phyloP scores from a whole-genome alignment of 2,329 filamentous ascomycete genomes.

The Fusarium pseudocircinatum region DNA sequence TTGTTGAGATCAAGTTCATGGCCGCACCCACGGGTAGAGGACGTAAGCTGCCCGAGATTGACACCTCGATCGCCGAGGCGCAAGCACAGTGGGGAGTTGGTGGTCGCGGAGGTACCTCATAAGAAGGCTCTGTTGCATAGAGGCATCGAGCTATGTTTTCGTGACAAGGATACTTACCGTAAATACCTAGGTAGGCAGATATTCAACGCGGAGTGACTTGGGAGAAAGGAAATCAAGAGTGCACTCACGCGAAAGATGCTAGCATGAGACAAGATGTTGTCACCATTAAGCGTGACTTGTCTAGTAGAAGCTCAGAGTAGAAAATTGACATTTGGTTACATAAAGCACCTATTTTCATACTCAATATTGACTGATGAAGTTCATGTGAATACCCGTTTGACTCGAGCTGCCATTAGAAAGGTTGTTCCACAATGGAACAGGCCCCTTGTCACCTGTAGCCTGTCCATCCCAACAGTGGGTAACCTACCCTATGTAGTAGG shows the following conservation, averaged over 20 bases:
- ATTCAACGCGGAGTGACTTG: neutral
- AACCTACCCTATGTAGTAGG: slow-evolving; percentile 3
- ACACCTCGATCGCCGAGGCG: neutral
- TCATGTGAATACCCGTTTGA: neutral
- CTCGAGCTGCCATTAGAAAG: neutral
- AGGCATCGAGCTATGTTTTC: neutral
- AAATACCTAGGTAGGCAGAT: neutral
- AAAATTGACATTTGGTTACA: neutral
- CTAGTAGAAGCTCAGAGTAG: neutral
- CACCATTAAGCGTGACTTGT: neutral
- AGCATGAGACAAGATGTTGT: neutral
- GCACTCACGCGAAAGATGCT: neutral
- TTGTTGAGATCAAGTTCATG: neutral
- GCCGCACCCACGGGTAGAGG: neutral
- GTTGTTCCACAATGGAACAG: slow-evolving; percentile 11
- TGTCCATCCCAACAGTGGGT: neutral
- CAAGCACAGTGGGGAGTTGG: neutral
- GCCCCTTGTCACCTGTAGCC: neutral
- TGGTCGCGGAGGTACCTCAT: neutral
- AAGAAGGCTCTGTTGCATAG: neutral
- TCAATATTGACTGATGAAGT: neutral
- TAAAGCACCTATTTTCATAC: neutral
- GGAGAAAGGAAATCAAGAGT: neutral
- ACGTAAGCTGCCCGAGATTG: neutral
- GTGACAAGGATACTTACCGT: neutral